A percentile compares a stretch with the other conserved stretches of the same genome.
Evolutionary conservation across 352 stramenopile species (phyloP).

Genomic region (Globisporangium uncinulatum): DNA sequence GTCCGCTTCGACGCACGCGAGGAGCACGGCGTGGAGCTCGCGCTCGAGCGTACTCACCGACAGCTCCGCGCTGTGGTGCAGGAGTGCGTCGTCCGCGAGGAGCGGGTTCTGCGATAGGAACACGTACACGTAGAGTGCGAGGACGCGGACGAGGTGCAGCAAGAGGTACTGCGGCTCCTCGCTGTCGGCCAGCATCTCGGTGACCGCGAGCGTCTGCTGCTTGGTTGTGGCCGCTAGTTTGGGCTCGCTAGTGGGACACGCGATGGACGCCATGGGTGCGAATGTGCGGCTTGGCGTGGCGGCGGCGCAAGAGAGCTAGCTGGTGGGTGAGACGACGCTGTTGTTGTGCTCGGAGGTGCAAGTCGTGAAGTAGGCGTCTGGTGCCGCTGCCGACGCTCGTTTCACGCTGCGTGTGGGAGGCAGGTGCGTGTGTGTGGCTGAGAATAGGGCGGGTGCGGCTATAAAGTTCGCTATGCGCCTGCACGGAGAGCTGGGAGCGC

Average conservation of each 20-base stretch:
- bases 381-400: slow-evolving; percentile 1
- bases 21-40: slow-evolving; percentile 34
- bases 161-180: slow-evolving; percentile 22
- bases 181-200: neutral
- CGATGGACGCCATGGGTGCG: neutral
- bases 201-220: neutral
- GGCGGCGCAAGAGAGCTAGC: no score
- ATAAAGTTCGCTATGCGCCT: no score
- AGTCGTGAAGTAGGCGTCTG: neutral
- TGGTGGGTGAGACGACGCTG: neutral
- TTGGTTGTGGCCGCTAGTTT: neutral
- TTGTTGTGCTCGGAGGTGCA: neutral
- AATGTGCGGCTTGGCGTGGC: neutral
- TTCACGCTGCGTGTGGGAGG: neutral
- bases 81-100: slow-evolving; percentile 30
- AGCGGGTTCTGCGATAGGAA: slow-evolving; percentile 36
- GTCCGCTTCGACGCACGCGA: slow-evolving; percentile 37
- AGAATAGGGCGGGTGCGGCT: neutral
- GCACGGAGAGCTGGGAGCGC: neutral
- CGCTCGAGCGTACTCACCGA: slow-evolving; percentile 16
- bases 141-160: slow-evolving; percentile 56
- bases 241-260: neutral
- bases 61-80: slow-evolving; percentile 13
- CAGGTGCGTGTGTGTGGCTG: neutral
- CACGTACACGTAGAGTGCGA: slow-evolving; percentile 58